These are phyloP conservation scores for Populus davidiana DNA, from an alignment of 345 rosid species.

Conservation along the genomic window DNA sequence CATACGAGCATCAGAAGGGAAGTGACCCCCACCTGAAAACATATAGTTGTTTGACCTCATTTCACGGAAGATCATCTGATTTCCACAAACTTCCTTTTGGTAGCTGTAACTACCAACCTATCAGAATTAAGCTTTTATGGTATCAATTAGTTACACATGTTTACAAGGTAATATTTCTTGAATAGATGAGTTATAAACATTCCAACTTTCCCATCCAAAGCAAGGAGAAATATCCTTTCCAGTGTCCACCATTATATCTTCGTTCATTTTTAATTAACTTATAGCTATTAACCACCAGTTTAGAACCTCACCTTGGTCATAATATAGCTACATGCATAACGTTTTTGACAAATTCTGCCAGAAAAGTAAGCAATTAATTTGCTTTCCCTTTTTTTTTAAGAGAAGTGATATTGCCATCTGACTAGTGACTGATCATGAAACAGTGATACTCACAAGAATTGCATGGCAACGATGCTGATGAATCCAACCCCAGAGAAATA, in stretches of 20 bases:
- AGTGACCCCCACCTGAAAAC: background rate
- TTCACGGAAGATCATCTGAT: background rate
- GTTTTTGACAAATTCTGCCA: background rate
- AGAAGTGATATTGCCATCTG: background rate
- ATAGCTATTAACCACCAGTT: background rate
- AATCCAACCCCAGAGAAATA: conserved; percentile 73
- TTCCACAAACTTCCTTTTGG: background rate
- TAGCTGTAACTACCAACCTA: background rate
- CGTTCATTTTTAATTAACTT: background rate
- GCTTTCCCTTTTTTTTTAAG: background rate
- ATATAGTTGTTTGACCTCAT: background rate
- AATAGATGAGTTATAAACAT: background rate
- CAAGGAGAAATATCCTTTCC: background rate
- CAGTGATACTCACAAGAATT: conserved; percentile 49
- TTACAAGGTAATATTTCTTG: too few species aligned
- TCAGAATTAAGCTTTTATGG: background rate
- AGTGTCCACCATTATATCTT: background rate
- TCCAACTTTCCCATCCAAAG: background rate
- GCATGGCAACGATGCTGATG: conserved; percentile 63
- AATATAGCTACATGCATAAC: background rate
- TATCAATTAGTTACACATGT: background rate
- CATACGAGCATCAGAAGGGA: background rate
- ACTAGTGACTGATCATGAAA: background rate
- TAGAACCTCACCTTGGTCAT: background rate
- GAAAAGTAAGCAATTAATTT: background rate